Base-by-base conservation (phyloP, 2,329 filamentous ascomycete genomes). In the Colletotrichum somersetense region DNA sequence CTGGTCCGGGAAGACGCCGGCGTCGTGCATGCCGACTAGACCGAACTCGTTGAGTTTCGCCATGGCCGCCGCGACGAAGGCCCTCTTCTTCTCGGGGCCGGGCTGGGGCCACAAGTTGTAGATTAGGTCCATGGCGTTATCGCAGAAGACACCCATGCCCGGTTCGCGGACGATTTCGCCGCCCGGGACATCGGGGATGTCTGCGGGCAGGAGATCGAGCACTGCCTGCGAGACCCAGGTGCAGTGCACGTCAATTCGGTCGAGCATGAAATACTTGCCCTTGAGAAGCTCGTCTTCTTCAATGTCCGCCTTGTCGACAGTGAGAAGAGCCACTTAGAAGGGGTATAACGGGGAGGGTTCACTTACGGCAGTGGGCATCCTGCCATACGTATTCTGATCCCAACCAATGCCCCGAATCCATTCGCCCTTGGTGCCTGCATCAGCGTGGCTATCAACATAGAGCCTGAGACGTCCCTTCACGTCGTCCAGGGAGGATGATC, bases 381-480 rank as follows among this genome's bases (percentile, higher is more conserved):
- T 85, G 2, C 89, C 88, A 77, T 92, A 87, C 30, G 85, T 83
- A 70, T 88, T 89, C 81, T 93, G 91, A 77, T 93, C 91, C 91
- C 91, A 93, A 1, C 91, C 91, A 18, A 91, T 85, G 0, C 91
- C 91, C 67, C 91, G 83, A 57, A 92, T 80, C 91, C 91, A 93
- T 66, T 89, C 85, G 8, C 85, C 81, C 44, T 81, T 82, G 0
- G 84, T 84, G 1, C 91, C 91, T 12, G 84, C 84, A 0, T 81
- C 85, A 0, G 87, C 84, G 73, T 91, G 85, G 5, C 77, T 75
- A 0, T 76, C 77, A 33, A 90, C 78, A 73, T 92, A 92, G 1
- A 77, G 77, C 11, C 82, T 82, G 50, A 93, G 80, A 6, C 89
- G 84, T 8, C 76, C 68, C 38, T 86, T 83, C 5, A 91, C 86